A percentile compares a stretch with the other conserved stretches of the same genome.
Conservation (phyloP, 2,329 filamentous ascomycete species). For the Cryphonectria naterciae region DNA sequence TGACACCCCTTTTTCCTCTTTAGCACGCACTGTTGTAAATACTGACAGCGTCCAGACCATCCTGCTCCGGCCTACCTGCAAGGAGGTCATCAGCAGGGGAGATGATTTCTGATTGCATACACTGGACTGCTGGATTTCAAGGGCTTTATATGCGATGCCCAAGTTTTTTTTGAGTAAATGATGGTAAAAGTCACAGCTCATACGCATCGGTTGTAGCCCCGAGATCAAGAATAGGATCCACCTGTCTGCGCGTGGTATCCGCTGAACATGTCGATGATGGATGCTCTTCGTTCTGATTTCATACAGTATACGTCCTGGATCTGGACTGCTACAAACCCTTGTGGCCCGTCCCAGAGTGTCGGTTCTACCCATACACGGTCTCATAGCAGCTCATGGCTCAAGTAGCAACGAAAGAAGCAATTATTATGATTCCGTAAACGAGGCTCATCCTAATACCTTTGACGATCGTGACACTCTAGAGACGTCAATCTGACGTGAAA, state of each 20-base stretch:
- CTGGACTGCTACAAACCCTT: background rate
- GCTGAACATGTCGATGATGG: background rate
- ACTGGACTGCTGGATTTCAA: background rate
- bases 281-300: background rate
- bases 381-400: background rate
- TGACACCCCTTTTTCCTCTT: rapidly evolving
- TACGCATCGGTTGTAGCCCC: background rate
- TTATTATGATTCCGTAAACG: background rate
- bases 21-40: background rate
- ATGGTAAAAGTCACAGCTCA: conserved; percentile 10
- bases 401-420: background rate
- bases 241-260: background rate
- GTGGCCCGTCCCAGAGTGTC: background rate
- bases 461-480: background rate
- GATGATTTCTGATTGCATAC: conserved; percentile 70
- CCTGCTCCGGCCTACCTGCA: conserved; percentile 76
- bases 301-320: background rate
- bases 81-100: conserved; percentile 85
- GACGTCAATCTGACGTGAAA: background rate
- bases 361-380: background rate
- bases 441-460: background rate
- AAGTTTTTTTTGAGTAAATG: background rate
- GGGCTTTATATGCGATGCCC: background rate
- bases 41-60: conserved; percentile 61
- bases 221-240: background rate